phyloP scores from a whole-genome alignment of 1,139 yeast genomes.

The Nakaseomyces uthaithaninus region DNA sequence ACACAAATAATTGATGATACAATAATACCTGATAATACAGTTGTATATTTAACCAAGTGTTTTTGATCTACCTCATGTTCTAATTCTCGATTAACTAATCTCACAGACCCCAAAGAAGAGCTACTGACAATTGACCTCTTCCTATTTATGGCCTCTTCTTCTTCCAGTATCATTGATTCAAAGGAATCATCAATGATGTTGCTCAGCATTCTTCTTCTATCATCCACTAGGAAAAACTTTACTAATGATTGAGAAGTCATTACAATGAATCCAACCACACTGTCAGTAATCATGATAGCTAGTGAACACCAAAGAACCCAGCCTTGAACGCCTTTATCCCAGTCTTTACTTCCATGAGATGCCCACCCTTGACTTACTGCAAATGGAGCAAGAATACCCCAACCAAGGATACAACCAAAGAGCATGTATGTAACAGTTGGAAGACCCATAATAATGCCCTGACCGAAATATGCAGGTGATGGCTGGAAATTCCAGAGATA shows the following conservation, averaged over 20 bases:
- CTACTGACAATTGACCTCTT: conserved; percentile 13
- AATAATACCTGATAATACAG: conserved; percentile 54
- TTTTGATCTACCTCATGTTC: conserved; percentile 38
- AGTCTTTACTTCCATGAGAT: conserved; percentile 76
- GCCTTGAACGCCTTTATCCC: conserved; percentile 92
- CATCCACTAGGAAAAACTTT: conserved; percentile 24
- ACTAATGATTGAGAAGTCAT: conserved; percentile 45
- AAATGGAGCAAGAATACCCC: conserved; percentile 83
- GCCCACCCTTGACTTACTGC: conserved; percentile 63
- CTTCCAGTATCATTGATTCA: conserved; percentile 30
- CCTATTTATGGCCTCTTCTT: conserved; percentile 25
- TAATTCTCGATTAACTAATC: conserved; percentile 25
- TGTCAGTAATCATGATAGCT: conserved; percentile 90
- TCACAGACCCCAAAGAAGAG: conserved; percentile 20
- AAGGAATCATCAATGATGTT: conserved; percentile 27
- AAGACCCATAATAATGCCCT: conserved; percentile 94
- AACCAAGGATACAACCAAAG: conserved; percentile 80
- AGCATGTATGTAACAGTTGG: conserved; percentile 89
- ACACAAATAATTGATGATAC: conserved; percentile 62
- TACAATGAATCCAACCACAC: conserved; percentile 69
- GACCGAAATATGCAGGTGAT: conserved; percentile 95
- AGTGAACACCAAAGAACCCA: conserved; percentile 95
- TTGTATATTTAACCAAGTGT: conserved; percentile 44
- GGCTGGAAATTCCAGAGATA: conserved; percentile 89
- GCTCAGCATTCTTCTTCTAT: conserved; percentile 21